phyloP scores from a whole-genome alignment of 2,329 filamentous ascomycete genomes.

The Clarireedia homoeocarpa region DNA sequence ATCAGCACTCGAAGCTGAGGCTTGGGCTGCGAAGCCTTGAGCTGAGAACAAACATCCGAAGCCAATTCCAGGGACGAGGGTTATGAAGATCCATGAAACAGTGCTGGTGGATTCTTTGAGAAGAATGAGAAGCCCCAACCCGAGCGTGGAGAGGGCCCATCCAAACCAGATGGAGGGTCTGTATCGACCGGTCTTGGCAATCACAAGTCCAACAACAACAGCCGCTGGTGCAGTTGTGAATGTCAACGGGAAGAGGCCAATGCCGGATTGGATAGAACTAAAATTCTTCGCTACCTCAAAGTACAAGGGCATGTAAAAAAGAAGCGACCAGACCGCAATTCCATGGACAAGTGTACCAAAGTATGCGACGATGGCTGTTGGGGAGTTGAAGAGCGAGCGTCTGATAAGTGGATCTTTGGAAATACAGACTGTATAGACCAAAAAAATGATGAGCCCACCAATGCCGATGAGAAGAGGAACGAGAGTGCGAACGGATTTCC shows the following conservation, averaged over 20 bases:
- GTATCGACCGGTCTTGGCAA: conserved; percentile 49
- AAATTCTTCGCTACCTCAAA: conserved; percentile 44
- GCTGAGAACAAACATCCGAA: conserved; percentile 55
- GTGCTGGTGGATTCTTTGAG: conserved; percentile 42
- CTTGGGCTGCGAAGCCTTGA: conserved; percentile 54
- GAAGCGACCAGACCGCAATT: conserved; percentile 41
- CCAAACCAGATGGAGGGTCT: conserved; percentile 42
- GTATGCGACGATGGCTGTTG: conserved; percentile 43
- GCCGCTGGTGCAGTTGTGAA: conserved; percentile 52
- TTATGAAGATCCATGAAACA: conserved; percentile 51
- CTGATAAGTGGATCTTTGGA: conserved; percentile 29
- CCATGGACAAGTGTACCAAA: conserved; percentile 46
- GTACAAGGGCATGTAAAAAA: conserved; percentile 47
- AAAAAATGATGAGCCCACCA: conserved; percentile 42
- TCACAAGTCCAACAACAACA: conserved; percentile 45
- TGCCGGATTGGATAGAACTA: conserved; percentile 41
- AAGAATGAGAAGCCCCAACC: conserved; percentile 46
- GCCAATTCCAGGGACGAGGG: conserved; percentile 51
- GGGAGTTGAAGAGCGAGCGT: conserved; percentile 34
- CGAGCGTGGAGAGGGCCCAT: conserved; percentile 50
- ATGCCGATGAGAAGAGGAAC: conserved; percentile 50
- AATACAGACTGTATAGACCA: conserved; percentile 39
- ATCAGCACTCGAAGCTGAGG: conserved; percentile 45
- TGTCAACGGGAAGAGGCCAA: conserved; percentile 49
- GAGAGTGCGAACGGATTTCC: conserved; percentile 52